Percentiles rank a stretch among this genome's conserved stretches.
Conservation (phyloP, 148 eudicot species). For the Rhododendron ferrugineum region DNA sequence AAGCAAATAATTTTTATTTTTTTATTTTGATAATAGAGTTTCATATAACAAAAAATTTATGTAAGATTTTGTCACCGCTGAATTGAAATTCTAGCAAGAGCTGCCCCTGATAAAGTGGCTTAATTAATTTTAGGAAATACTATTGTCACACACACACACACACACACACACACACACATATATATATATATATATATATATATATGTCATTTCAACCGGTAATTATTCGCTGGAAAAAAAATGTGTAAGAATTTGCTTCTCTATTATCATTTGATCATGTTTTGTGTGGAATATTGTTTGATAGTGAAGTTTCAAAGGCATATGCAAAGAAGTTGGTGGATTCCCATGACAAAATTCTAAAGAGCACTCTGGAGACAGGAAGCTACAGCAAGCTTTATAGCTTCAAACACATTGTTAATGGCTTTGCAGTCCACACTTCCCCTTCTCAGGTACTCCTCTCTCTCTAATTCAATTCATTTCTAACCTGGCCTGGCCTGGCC, state of each 20-base stretch:
- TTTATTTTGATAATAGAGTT: no score
- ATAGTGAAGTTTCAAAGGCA: constrained; percentile 43
- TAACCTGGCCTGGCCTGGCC: neutral
- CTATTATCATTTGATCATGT: neutral
- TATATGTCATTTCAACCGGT: neutral
- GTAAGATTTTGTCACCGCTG: neutral
- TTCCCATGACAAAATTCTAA: constrained; percentile 52
- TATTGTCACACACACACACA: no score
- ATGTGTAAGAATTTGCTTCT: neutral
- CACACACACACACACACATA: no score
- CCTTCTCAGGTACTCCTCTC: constrained; percentile 56
- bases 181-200: no score
- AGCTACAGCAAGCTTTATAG: constrained; percentile 68
- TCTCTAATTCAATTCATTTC: neutral
- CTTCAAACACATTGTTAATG: constrained; percentile 82
- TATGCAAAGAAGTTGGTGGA: constrained; percentile 59
- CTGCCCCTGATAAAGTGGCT: neutral
- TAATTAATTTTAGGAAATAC: neutral
- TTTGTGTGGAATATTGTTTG: constrained; percentile 7
- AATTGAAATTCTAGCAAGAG: no score
- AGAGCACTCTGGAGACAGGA: constrained; percentile 47
- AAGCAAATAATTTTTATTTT: no score
- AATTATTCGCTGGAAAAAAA: no score
- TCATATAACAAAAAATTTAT: no score
- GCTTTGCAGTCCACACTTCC: constrained; percentile 77